phyloP scores from a whole-genome alignment of 2,329 filamentous ascomycete genomes.

The Botrytis elliptica region DNA sequence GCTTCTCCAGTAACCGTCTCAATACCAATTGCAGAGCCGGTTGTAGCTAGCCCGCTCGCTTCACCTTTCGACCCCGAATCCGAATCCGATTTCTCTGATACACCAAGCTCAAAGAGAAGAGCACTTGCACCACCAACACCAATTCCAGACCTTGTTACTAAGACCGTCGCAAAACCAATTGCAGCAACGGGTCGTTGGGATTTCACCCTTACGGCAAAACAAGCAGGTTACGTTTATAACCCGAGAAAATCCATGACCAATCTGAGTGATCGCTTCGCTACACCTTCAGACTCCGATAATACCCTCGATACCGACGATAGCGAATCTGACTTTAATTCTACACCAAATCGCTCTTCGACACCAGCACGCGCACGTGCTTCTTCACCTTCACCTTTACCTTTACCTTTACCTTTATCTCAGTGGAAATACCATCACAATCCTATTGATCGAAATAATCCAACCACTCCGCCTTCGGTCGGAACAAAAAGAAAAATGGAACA shows the following conservation, averaged over 20 bases:
- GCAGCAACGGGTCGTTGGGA: not conserved
- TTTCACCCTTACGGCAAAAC: not conserved
- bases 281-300: not conserved
- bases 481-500: slow-evolving; percentile 4
- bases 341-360: not conserved
- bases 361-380: not conserved
- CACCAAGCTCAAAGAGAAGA: not conserved
- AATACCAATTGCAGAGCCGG: not conserved
- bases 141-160: not conserved
- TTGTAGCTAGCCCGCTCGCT: not conserved
- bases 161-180: not conserved
- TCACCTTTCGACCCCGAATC: not conserved
- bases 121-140: not conserved
- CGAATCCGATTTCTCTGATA: not conserved
- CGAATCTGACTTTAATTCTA: not conserved
- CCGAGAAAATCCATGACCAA: not conserved
- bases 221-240: slow-evolving; percentile 1
- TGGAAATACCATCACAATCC: not conserved
- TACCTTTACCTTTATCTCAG: not conserved
- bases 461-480: not conserved
- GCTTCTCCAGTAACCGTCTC: not conserved
- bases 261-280: not conserved
- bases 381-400: not conserved
- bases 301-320: not conserved
- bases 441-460: not conserved